Conservation (phyloP, 805 yeast genomes). For the Wickerhamiella qilinensis region DNA sequence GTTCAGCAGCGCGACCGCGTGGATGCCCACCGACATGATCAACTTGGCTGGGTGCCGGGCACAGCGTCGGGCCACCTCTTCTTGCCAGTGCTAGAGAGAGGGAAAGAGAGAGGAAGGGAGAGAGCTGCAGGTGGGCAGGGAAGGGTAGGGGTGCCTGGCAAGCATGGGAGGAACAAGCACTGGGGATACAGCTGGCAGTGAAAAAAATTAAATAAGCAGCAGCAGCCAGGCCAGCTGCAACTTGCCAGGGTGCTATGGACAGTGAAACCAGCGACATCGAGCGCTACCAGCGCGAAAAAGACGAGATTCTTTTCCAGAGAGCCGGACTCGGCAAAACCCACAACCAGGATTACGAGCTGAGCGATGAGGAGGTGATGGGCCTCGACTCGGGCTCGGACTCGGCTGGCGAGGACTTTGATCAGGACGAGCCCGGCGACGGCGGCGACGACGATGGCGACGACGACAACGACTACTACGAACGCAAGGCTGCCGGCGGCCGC, state of each 20-base stretch:
- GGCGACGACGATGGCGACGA: conserved; percentile 25
- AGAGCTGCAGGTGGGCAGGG: no score
- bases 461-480: conserved; percentile 35
- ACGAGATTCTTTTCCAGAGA: conserved; percentile 6
- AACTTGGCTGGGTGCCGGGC: not conserved
- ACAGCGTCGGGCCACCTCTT: no score
- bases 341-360: conserved; percentile 22
- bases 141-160: no score
- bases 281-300: conserved; percentile 8
- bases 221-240: not conserved
- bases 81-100: no score
- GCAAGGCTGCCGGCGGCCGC: conserved; percentile 33
- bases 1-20: conserved; percentile 23
- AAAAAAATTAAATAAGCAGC: conserved; percentile 3
- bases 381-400: no score
- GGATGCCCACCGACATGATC: no score
- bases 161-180: not conserved
- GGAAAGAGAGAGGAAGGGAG: no score
- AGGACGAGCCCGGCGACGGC: no score
- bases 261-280: conserved; percentile 14
- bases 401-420: no score
- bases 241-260: not conserved
- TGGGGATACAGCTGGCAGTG: not conserved
- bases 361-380: conserved; percentile 43
- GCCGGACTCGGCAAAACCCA: conserved; percentile 9